phyloP scores from a whole-genome alignment of 129 eudicot species.

The Smallanthus sonchifolius region DNA sequence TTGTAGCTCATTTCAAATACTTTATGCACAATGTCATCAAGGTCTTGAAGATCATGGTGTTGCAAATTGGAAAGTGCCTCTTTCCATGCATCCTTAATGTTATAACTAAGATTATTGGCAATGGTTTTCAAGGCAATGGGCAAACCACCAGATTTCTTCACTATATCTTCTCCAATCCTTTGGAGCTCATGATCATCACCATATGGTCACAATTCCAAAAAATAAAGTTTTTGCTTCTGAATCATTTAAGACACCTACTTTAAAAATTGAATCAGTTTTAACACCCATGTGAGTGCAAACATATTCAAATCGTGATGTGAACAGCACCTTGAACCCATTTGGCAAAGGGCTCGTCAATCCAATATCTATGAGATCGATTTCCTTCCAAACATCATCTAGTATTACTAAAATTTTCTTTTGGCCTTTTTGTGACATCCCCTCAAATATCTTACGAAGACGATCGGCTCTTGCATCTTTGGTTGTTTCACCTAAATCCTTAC shows the following conservation, averaged over 20 bases:
- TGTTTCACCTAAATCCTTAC: neutral
- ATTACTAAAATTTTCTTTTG: conserved; percentile 2
- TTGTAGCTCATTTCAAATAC: neutral
- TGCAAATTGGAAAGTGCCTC: neutral
- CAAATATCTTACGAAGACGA: neutral
- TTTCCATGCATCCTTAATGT: neutral
- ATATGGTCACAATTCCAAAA: neutral
- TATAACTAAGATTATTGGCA: neutral
- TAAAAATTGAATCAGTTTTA: neutral
- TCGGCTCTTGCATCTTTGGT: conserved; percentile 12
- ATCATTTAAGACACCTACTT: neutral
- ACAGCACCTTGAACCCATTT: neutral
- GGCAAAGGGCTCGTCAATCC: conserved; percentile 15
- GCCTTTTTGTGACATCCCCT: neutral
- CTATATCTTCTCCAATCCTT: neutral
- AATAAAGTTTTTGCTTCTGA: neutral
- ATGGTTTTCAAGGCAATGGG: neutral
- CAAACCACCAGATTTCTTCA: neutral
- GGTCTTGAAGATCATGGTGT: neutral
- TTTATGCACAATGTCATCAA: neutral
- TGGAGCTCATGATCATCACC: neutral
- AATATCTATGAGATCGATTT: neutral
- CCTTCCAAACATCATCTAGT: conserved; percentile 15
- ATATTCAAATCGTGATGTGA: neutral
- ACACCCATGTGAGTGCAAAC: conserved; percentile 12